Percentiles rank a stretch among this genome's conserved stretches.
Conservation (phyloP, 441 rosid genomes). For the Adansonia grandidieri region DNA sequence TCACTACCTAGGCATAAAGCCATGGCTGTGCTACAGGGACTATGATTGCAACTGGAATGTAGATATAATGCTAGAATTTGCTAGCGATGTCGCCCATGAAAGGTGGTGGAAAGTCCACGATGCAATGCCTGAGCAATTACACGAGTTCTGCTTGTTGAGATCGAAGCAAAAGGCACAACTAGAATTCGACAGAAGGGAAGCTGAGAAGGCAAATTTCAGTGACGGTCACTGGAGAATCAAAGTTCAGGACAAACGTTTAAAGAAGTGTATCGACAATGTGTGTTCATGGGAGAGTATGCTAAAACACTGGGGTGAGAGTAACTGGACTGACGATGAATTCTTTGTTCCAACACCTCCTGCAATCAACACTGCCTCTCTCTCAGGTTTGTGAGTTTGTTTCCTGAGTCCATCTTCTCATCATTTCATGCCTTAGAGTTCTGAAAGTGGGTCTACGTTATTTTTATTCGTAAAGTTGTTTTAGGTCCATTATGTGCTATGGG, state of each 20-base stretch:
- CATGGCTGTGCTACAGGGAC: slow-evolving; percentile 87
- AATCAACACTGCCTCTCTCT: slow-evolving; percentile 42
- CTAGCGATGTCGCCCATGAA: slow-evolving; percentile 77
- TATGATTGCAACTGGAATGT: slow-evolving; percentile 89
- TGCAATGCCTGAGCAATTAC: slow-evolving; percentile 77
- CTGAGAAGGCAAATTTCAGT: slow-evolving; percentile 63
- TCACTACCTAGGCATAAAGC: slow-evolving; percentile 84
- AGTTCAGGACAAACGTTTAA: slow-evolving; percentile 54
- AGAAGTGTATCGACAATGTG: slow-evolving; percentile 69
- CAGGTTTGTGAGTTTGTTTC: slow-evolving; percentile 38
- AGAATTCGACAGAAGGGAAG: slow-evolving; percentile 75
- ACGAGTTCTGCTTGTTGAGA: slow-evolving; percentile 66
- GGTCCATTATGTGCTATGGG: not conserved
- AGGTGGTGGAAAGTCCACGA: slow-evolving; percentile 94
- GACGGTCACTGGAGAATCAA: slow-evolving; percentile 74
- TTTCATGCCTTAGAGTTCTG: not conserved
- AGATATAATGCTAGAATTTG: slow-evolving; percentile 78
- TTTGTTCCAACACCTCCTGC: slow-evolving; percentile 76
- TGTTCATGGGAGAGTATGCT: slow-evolving; percentile 89
- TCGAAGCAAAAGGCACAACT: slow-evolving; percentile 91
- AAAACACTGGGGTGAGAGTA: slow-evolving; percentile 84
- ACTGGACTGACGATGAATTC: slow-evolving; percentile 70
- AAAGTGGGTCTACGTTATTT: not conserved
- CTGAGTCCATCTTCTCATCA: not conserved
- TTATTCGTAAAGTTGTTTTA: not conserved